Conservation (phyloP, 1,139 yeast genomes). For the Nakaseomyces bracarensis region DNA sequence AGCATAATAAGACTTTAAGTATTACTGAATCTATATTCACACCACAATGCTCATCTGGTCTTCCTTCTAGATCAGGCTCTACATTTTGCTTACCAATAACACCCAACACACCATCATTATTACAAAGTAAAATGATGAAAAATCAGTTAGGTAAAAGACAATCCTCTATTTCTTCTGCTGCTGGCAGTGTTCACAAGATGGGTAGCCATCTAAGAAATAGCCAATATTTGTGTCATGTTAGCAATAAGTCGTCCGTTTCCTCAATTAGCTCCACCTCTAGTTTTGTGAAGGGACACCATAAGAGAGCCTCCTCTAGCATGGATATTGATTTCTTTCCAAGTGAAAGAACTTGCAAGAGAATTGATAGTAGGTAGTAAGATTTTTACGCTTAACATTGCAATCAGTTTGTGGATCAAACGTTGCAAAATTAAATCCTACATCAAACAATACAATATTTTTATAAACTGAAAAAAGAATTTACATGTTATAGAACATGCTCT, state of each 20-base stretch:
- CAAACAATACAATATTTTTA: neutral
- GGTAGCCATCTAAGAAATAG: conserved; percentile 1
- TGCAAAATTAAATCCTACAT: neutral
- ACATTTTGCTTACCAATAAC: conserved; percentile 5
- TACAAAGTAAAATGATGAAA: conserved; percentile 2
- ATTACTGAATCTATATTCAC: conserved; percentile 3
- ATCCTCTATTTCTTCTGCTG: conserved; percentile 2
- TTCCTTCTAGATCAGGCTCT: conserved; percentile 6
- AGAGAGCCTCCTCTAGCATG: conserved; percentile 6
- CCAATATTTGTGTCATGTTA: conserved; percentile 6
- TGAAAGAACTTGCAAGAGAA: conserved; percentile 4
- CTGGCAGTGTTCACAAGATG: conserved; percentile 3
- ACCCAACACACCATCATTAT: conserved; percentile 5
- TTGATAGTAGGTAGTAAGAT: conserved; percentile 7
- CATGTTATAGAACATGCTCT: conserved; percentile 1
- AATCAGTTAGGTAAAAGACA: neutral
- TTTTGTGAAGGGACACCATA: conserved; percentile 6
- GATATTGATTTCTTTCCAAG: conserved; percentile 4
- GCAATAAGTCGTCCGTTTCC: conserved; percentile 5
- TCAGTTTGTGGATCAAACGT: conserved; percentile 6
- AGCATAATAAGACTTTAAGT: conserved; percentile 3
- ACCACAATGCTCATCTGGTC: conserved; percentile 1
- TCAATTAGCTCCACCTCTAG: conserved; percentile 3
- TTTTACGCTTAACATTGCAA: conserved; percentile 4
- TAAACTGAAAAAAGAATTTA: conserved; percentile 4